These are phyloP conservation scores for Lasiodiplodia sp. DNA, from an alignment of 2,329 filamentous ascomycete species.

Conservation along the genomic window DNA sequence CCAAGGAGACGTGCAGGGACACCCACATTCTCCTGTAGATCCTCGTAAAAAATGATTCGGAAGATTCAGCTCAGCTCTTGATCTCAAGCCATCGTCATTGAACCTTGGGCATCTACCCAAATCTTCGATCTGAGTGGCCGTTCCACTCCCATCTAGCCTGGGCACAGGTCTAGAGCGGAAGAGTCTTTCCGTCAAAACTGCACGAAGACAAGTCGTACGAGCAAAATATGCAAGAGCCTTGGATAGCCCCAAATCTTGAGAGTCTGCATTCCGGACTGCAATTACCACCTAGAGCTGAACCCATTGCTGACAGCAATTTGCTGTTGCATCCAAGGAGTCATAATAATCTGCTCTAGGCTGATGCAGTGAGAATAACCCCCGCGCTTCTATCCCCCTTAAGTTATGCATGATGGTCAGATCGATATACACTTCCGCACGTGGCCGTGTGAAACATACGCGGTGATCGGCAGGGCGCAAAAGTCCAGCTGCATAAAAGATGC, in stretches of 20 bases:
- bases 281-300: not conserved
- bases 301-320: too few species aligned
- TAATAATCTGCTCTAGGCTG: not conserved
- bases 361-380: not conserved
- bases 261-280: not conserved
- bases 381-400: not conserved
- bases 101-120: not conserved
- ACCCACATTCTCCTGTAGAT: too few species aligned
- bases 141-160: not conserved
- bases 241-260: too few species aligned
- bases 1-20: too few species aligned
- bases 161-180: not conserved
- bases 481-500: not conserved
- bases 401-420: not conserved
- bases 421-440: not conserved
- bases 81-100: not conserved
- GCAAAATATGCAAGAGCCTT: too few species aligned
- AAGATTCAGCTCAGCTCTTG: not conserved
- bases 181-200: not conserved
- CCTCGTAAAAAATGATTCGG: not conserved
- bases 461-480: constrained; percentile 1
- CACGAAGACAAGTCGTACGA: too few species aligned
- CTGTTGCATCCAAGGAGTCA: too few species aligned
- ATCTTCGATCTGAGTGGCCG: not conserved
- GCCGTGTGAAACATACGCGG: not conserved